phyloP scores from a whole-genome alignment of 768 basidiomycete genomes.

The Steccherinum ochraceum region DNA sequence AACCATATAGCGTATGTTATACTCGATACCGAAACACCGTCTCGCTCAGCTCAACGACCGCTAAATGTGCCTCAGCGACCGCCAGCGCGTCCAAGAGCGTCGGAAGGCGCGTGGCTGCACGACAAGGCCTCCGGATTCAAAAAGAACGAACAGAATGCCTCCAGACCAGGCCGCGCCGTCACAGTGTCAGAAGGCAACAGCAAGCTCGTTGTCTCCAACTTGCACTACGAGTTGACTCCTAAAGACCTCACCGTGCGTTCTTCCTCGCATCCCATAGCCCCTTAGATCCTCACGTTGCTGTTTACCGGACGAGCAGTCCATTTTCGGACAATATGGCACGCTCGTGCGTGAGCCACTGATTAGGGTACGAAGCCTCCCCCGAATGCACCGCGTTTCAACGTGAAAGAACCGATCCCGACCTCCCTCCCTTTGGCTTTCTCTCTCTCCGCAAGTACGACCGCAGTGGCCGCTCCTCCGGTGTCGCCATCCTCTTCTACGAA shows the following conservation, averaged over 20 bases:
- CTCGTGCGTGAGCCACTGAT: conserved; percentile 89
- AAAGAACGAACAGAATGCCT: conserved; percentile 20
- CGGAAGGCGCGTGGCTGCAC: conserved; percentile 69
- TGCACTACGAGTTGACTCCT: conserved; percentile 89
- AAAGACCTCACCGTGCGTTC: conserved; percentile 78
- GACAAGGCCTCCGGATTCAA: conserved; percentile 59
- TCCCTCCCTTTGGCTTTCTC: conserved; percentile 33
- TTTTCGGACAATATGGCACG: conserved; percentile 90
- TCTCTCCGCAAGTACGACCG: conserved; percentile 77
- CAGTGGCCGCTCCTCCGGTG: conserved; percentile 86
- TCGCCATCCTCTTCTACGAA: conserved; percentile 76
- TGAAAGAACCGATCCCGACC: conserved; percentile 40
- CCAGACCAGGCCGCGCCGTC: conserved; percentile 19
- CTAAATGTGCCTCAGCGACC: conserved; percentile 43
- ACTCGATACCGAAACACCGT: no score
- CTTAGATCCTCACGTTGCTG: background rate
- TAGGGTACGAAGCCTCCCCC: conserved; percentile 77
- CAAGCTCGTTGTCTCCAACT: conserved; percentile 76
- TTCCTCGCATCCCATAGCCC: background rate
- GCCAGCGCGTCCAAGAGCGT: conserved; percentile 34
- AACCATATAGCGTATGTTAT: conserved; percentile 22
- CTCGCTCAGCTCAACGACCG: no score
- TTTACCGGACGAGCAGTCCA: conserved; percentile 55
- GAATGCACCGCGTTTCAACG: conserved; percentile 49
- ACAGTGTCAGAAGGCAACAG: conserved; percentile 31